These are phyloP conservation scores for Paxillus involutus DNA, from an alignment of 768 basidiomycete species.

Conservation along the genomic window DNA sequence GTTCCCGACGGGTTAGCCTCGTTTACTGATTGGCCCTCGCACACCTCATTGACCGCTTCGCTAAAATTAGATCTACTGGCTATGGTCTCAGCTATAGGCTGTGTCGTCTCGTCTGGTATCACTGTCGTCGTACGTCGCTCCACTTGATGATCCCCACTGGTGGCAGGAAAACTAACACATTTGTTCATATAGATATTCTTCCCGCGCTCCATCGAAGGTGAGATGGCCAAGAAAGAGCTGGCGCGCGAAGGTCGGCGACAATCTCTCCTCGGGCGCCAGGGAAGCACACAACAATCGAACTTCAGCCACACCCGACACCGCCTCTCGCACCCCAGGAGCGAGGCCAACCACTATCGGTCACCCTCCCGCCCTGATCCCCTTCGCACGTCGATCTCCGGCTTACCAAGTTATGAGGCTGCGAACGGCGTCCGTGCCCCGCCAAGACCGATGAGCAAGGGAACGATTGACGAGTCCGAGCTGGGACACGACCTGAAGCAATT, in stretches of 20 bases:
- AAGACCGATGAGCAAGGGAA: constrained; percentile 22
- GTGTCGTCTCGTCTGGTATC: constrained; percentile 65
- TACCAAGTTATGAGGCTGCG: constrained; percentile 33
- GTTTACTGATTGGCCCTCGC: neutral
- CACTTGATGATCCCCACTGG: neutral
- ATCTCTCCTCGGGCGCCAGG: constrained; percentile 16
- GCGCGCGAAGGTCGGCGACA: constrained; percentile 22
- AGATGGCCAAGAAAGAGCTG: constrained; percentile 55
- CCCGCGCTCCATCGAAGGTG: constrained; percentile 71
- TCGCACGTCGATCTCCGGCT: constrained; percentile 23
- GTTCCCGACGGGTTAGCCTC: constrained; percentile 23
- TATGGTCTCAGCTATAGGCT: constrained; percentile 58
- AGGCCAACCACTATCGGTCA: neutral
- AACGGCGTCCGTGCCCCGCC: constrained; percentile 10
- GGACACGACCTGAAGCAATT: neutral
- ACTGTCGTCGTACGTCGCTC: constrained; percentile 61
- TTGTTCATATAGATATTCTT: constrained; percentile 68
- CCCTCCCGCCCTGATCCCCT: neutral
- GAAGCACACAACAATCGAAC: neutral
- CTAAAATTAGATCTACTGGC: constrained; percentile 53
- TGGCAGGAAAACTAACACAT: neutral
- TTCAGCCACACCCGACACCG: neutral
- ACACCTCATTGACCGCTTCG: constrained; percentile 9
- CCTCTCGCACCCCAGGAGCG: neutral
- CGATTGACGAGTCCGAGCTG: constrained; percentile 31